Evolutionary conservation across 768 basidiomycete species (phyloP).

Genomic region (Xanthoconium stramineum): DNA sequence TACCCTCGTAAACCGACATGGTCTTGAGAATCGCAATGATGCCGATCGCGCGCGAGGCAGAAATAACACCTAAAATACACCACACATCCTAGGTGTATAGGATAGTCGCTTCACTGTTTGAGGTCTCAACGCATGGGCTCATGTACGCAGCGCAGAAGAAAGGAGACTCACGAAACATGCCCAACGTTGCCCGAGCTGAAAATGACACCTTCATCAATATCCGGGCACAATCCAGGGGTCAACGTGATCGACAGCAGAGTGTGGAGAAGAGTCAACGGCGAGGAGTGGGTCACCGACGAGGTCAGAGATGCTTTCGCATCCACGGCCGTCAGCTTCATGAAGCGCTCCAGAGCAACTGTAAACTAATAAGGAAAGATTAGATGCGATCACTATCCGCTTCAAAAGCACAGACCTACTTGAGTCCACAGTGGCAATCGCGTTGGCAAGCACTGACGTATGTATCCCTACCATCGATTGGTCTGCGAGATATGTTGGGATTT

Average conservation of each 20-base stretch:
- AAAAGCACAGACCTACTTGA: constrained; percentile 21
- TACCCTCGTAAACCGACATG: constrained; percentile 74
- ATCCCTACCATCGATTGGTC: constrained; percentile 28
- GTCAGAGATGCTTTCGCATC: constrained; percentile 49
- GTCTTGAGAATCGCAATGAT: constrained; percentile 67
- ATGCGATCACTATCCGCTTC: constrained; percentile 19
- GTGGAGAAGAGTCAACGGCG: constrained; percentile 54
- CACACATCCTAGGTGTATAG: constrained; percentile 53
- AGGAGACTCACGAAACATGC: constrained; percentile 42
- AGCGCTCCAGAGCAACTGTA: constrained; percentile 48
- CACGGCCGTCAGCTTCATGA: constrained; percentile 46
- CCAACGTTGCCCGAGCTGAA: constrained; percentile 42
- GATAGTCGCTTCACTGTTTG: constrained; percentile 34
- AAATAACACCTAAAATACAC: constrained; percentile 68
- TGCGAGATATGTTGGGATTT: not conserved
- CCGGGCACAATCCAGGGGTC: constrained; percentile 65
- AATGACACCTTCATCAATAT: constrained; percentile 58
- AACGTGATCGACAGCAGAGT: constrained; percentile 60
- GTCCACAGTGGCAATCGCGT: constrained; percentile 12
- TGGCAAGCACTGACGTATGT: constrained; percentile 23
- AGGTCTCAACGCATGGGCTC: not conserved
- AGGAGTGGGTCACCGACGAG: constrained; percentile 33
- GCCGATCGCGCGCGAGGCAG: constrained; percentile 66
- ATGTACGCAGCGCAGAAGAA: not conserved
- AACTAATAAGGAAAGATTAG: constrained; percentile 36